phyloP scores from a whole-genome alignment of 2,329 filamentous ascomycete species.

The Ceratocystis huliohia region DNA sequence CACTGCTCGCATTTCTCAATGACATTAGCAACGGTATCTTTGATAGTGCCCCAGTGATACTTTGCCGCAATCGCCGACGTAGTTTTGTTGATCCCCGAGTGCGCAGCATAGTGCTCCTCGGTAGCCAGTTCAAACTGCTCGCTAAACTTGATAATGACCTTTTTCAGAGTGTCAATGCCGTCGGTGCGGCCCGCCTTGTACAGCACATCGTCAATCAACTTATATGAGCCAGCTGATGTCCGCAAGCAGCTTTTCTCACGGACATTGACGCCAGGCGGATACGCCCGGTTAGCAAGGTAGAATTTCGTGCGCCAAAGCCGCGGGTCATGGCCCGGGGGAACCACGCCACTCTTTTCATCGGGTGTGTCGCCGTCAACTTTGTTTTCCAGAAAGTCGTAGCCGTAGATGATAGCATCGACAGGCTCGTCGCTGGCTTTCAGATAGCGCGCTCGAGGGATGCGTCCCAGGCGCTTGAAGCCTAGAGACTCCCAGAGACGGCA shows the following conservation, averaged over 20 bases:
- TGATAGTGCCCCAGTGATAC: conserved; percentile 96
- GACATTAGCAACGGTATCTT: conserved; percentile 89
- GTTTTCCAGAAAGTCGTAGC: conserved; percentile 43
- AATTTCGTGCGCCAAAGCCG: conserved; percentile 98
- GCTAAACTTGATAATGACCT: conserved; percentile 82
- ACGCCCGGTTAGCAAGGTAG: conserved; percentile 89
- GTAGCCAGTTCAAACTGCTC: conserved; percentile 83
- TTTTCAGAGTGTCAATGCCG: conserved; percentile 41
- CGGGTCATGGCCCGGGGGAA: conserved; percentile 46
- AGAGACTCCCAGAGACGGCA: conserved; percentile 86
- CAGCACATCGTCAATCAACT: conserved; percentile 71
- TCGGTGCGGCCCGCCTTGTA: conserved; percentile 52
- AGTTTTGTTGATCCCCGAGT: conserved; percentile 96
- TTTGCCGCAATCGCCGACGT: conserved; percentile 86
- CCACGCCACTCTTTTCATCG: conserved; percentile 19
- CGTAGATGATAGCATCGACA: conserved; percentile 68
- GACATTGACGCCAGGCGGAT: conserved; percentile 82
- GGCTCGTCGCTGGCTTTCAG: conserved; percentile 55
- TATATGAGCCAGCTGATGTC: conserved; percentile 90
- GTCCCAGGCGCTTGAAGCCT: conserved; percentile 83
- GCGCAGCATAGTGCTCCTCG: conserved; percentile 57
- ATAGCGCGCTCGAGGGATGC: conserved; percentile 60
- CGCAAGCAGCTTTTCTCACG: conserved; percentile 91
- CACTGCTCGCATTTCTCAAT: conserved; percentile 86
- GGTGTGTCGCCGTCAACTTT: conserved; percentile 31